phyloP scores from a whole-genome alignment of 1,139 yeast species.

The Pichia sp. region DNA sequence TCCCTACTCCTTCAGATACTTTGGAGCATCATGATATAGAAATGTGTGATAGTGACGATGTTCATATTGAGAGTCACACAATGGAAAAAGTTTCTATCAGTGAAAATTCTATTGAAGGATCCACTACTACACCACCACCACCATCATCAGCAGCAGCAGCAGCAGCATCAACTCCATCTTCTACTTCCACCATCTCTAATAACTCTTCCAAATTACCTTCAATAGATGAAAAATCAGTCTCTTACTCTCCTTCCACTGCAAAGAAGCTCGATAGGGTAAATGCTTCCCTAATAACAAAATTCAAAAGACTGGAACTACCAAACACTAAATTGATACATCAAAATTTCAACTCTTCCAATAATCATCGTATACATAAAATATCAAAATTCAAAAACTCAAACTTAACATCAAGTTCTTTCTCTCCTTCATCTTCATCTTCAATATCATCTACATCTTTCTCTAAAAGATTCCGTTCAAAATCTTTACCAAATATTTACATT shows the following conservation, averaged over 20 bases:
- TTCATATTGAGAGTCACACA: too few relatives aligned
- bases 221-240: not conserved
- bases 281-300: not conserved
- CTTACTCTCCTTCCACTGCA: not conserved
- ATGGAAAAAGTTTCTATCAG: too few relatives aligned
- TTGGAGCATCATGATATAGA: too few relatives aligned
- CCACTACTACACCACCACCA: conserved; percentile 12
- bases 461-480: conserved; percentile 31
- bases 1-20: too few relatives aligned
- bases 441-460: not conserved
- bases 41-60: too few relatives aligned
- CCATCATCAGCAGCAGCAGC: conserved; percentile 1
- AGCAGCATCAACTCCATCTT: not conserved
- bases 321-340: not conserved
- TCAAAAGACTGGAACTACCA: not conserved
- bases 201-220: not conserved
- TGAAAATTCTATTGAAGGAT: too few relatives aligned
- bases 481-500: conserved; percentile 33
- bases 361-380: conserved; percentile 2
- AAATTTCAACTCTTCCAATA: conserved; percentile 12
- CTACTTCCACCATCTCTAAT: not conserved
- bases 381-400: not conserved
- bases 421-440: too few relatives aligned
- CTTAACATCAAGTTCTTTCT: too few relatives aligned
- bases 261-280: not conserved